phyloP scores from a whole-genome alignment of 148 eudicot species.

The Silene conica region DNA sequence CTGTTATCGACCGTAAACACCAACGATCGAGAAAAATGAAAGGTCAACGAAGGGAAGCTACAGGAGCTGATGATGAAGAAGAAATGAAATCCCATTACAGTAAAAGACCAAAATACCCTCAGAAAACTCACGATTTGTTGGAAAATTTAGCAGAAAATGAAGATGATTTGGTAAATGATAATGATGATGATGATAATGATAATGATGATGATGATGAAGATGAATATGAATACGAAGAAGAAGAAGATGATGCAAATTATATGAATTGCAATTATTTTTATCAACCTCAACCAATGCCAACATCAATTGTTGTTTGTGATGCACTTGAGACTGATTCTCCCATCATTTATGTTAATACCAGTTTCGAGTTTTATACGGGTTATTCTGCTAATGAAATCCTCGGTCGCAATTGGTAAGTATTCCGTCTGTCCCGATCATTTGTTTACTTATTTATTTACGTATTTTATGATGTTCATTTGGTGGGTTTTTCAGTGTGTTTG shows the following conservation, averaged over 20 bases:
- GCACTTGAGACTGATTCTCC: slow-evolving; percentile 72
- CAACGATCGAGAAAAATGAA: slow-evolving; percentile 7
- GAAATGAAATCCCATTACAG: slow-evolving; percentile 24
- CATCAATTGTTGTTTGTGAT: slow-evolving; percentile 77
- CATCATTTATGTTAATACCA: slow-evolving; percentile 67
- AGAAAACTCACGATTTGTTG: slow-evolving; percentile 9
- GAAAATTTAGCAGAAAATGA: slow-evolving; percentile 15
- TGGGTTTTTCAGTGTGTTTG: too few relatives aligned
- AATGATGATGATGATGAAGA: slow-evolving; percentile 13
- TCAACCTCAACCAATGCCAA: slow-evolving; percentile 32
- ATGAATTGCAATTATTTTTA: slow-evolving; percentile 23
- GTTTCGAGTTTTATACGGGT: slow-evolving; percentile 68
- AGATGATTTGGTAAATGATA: neutral
- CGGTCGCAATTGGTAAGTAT: slow-evolving; percentile 68
- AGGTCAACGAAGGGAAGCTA: neutral
- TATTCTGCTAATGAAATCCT: slow-evolving; percentile 75
- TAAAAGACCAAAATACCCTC: slow-evolving; percentile 47
- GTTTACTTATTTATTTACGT: too few relatives aligned
- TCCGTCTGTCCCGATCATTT: too few relatives aligned
- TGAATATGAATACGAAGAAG: slow-evolving; percentile 6
- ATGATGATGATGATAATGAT: neutral
- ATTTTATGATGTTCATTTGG: too few relatives aligned
- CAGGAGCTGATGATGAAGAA: slow-evolving; percentile 29
- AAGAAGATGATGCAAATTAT: slow-evolving; percentile 13
- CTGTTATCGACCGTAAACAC: neutral